Base-by-base conservation (phyloP, 2,329 filamentous ascomycete species). In the Aspergillus transmontanensis region DNA sequence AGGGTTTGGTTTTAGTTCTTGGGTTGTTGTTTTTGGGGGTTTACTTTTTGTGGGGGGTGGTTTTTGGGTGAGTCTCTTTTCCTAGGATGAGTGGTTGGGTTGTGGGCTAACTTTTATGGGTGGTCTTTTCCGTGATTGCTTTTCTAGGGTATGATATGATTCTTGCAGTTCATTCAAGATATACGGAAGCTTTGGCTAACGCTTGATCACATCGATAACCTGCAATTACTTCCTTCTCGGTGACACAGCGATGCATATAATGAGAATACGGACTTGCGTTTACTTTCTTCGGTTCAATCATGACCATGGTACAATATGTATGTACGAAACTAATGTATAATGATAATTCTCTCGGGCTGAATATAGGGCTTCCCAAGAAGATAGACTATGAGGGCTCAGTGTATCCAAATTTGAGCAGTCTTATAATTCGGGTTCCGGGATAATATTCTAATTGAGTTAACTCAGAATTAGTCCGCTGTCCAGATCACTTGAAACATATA, bases 1-100 rank as follows among this genome's bases (percentile, higher is more conserved):
- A 78, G 75, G 69, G 58, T 14, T 43, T 71, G 41, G 60, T 69
- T 19, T 34, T 71, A 26, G 60, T 69, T 21, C 54, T 65, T 36
- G 65, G 66, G 6, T 21, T 66, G 28, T 57, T 68, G 36, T 64
- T 64, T 43, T 59, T 72, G 2, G 43, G 51, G 28, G 19, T 66
- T 16, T 64, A 59, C 53, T 26, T 66, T 4, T n/a, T 68, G 16
- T 71, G 68, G 69, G 19, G 7, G 14, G 2, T 28, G 1, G 10
- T 16, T n/a, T 16, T 19, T 14, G 26, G 46, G 46, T 50, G 26
- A 30, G 46, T 12, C 23, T 23, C 23, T 23, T 23, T 23, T 3
- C 23, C 23, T 41, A 6, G 16, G 16, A n/a, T 41, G 39, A 3
- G 6, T n/a, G 19, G 16, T 36, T 36, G 14, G 14, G 34, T 36